These are phyloP conservation scores for Globisporangium echinulatum DNA, from an alignment of 352 stramenopile genomes.

Conservation along the genomic window DNA sequence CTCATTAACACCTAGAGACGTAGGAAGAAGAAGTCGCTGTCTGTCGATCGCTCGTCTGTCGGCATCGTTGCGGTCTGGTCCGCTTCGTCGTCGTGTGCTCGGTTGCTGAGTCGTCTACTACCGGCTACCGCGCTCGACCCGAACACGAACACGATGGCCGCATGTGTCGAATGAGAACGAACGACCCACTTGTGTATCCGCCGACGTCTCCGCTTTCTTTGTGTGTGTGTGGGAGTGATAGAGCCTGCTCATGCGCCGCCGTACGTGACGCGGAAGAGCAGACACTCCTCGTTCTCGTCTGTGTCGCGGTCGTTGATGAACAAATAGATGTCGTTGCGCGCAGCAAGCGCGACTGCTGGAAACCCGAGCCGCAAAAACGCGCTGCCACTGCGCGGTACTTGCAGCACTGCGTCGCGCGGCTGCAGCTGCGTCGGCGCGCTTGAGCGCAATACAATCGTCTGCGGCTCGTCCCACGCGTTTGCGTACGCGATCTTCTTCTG, in stretches of 20 bases:
- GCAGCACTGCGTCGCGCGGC: slow-evolving; percentile 61
- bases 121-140: too few species aligned
- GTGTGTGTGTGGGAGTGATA: too few species aligned
- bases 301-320: slow-evolving; percentile 91
- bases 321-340: slow-evolving; percentile 59
- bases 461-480: slow-evolving; percentile 88
- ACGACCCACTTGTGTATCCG: too few species aligned
- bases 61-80: too few species aligned
- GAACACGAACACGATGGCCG: too few species aligned
- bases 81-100: too few species aligned
- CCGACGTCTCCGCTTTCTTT: too few species aligned
- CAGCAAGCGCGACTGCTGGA: slow-evolving; percentile 5
- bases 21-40: too few species aligned
- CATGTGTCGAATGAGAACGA: too few species aligned
- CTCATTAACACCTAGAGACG: slow-evolving; percentile 86
- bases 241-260: background rate
- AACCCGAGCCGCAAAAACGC: slow-evolving; percentile 57
- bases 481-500: slow-evolving; percentile 93
- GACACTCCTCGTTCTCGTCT: slow-evolving; percentile 91
- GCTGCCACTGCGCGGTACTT: slow-evolving; percentile 39
- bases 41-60: background rate
- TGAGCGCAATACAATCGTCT: slow-evolving; percentile 80
- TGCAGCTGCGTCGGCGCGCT: slow-evolving; percentile 66
- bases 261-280: slow-evolving; percentile 85
- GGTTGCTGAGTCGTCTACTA: too few species aligned